These are phyloP conservation scores for Candida germanica DNA, from an alignment of 805 yeast species.

Conservation along the genomic window DNA sequence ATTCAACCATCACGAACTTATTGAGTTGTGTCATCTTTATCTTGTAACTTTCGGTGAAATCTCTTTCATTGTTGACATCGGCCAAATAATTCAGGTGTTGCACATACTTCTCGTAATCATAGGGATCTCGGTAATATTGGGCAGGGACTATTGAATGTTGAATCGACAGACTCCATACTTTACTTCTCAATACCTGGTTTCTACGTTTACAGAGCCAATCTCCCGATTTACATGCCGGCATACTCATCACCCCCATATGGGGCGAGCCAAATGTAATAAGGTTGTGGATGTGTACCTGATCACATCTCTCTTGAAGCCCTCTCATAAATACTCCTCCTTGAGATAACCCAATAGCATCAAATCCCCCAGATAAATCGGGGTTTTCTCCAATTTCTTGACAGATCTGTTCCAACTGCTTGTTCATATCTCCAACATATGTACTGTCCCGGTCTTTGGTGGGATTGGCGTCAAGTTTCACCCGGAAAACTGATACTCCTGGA, in stretches of 20 bases:
- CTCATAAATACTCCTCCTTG: slow-evolving; percentile 84
- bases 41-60: slow-evolving; percentile 37
- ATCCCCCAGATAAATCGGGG: slow-evolving; percentile 50
- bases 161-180: slow-evolving; percentile 55
- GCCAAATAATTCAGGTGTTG: slow-evolving; percentile 59
- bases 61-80: slow-evolving; percentile 61
- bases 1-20: slow-evolving; percentile 56
- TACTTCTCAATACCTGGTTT: slow-evolving; percentile 53
- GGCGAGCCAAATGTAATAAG: slow-evolving; percentile 79
- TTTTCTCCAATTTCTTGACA: slow-evolving; percentile 51
- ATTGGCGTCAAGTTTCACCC: slow-evolving; percentile 50
- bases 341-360: slow-evolving; percentile 74
- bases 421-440: slow-evolving; percentile 59
- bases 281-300: slow-evolving; percentile 36
- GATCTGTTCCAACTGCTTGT: slow-evolving; percentile 50
- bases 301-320: slow-evolving; percentile 61
- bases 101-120: slow-evolving; percentile 51
- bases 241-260: slow-evolving; percentile 69
- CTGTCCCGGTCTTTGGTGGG: slow-evolving; percentile 50
- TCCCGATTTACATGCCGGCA: slow-evolving; percentile 53
- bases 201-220: slow-evolving; percentile 61
- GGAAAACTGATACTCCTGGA: slow-evolving; percentile 53
- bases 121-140: slow-evolving; percentile 69
- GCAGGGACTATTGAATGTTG: slow-evolving; percentile 66
- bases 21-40: slow-evolving; percentile 44